These are phyloP conservation scores for Stemphylium vesicarium DNA, from an alignment of 2,329 filamentous ascomycete species.

Conservation along the genomic window DNA sequence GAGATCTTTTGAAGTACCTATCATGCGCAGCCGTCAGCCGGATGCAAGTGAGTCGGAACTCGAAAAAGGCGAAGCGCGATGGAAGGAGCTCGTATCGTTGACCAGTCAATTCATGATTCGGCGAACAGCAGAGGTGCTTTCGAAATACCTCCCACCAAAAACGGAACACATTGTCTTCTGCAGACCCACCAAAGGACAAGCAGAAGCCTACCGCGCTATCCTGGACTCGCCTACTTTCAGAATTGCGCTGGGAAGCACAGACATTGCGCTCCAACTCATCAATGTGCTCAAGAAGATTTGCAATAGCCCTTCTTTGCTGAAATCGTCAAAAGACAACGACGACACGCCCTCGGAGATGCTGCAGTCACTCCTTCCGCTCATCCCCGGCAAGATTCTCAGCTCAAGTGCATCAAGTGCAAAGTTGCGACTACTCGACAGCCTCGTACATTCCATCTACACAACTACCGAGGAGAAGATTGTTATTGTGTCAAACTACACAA, in stretches of 20 bases:
- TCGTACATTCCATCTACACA: constrained; percentile 66
- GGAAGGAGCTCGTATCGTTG: constrained; percentile 65
- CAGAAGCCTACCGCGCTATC: constrained; percentile 67
- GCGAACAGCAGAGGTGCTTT: constrained; percentile 69
- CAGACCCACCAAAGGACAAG: constrained; percentile 65
- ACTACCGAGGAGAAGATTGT: constrained; percentile 74
- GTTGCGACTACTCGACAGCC: constrained; percentile 69
- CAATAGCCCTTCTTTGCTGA: constrained; percentile 71
- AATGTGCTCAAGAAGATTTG: constrained; percentile 76
- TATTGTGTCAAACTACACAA: constrained; percentile 77
- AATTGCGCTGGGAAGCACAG: constrained; percentile 65
- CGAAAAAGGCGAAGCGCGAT: constrained; percentile 68
- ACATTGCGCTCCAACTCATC: constrained; percentile 71
- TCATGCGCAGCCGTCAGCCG: constrained; percentile 68
- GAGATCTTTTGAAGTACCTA: constrained; percentile 68
- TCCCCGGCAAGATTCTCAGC: constrained; percentile 63
- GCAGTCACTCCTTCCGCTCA: constrained; percentile 54
- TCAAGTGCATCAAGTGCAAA: constrained; percentile 68
- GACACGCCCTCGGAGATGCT: constrained; percentile 56
- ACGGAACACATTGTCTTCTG: constrained; percentile 73
- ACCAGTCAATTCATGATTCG: constrained; percentile 71
- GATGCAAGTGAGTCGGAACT: constrained; percentile 66
- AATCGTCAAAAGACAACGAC: constrained; percentile 57
- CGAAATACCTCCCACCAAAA: constrained; percentile 70
- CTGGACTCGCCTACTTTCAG: constrained; percentile 70